Percentiles rank a stretch among this genome's conserved stretches.
Evolutionary conservation across 352 stramenopile genomes (phyloP).

Genomic region (Blastocystis sp.): DNA sequence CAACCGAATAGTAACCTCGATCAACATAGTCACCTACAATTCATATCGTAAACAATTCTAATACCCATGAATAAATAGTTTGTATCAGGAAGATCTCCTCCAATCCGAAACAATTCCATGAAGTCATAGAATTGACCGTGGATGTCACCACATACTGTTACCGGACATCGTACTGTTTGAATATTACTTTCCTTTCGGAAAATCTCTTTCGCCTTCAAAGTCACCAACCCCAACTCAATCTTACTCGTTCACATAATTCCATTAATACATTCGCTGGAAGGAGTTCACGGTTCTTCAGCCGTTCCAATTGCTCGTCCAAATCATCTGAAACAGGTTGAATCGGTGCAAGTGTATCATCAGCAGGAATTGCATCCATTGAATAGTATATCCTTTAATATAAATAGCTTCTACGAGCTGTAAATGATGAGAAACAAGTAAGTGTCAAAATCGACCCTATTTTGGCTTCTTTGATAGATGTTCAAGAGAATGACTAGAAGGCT

Average conservation of each 20-base stretch:
- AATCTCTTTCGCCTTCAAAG: constrained; percentile 25
- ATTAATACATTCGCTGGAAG: constrained; percentile 35
- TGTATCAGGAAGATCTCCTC: constrained; percentile 68
- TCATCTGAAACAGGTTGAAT: constrained; percentile 35
- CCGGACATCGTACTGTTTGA: constrained; percentile 63
- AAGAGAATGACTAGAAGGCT: no score
- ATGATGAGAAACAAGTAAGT: no score
- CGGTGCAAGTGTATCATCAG: constrained; percentile 5
- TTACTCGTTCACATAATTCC: constrained; percentile 24
- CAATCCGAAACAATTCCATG: constrained; percentile 69
- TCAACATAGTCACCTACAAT: constrained; percentile 70
- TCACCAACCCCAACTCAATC: constrained; percentile 34
- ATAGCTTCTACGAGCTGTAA: no score
- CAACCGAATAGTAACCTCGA: constrained; percentile 67
- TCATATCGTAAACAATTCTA: constrained; percentile 1
- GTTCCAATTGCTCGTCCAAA: background rate
- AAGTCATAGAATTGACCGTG: constrained; percentile 73
- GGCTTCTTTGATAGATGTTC: no score
- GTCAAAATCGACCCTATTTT: no score
- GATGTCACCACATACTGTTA: constrained; percentile 69
- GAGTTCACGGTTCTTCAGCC: constrained; percentile 31
- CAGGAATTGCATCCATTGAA: constrained; percentile 7
- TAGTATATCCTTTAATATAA: background rate
- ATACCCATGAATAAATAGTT: constrained; percentile 72
- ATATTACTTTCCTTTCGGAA: constrained; percentile 65